phyloP scores from a whole-genome alignment of 148 eudicot genomes.

The Spergularia marina region DNA sequence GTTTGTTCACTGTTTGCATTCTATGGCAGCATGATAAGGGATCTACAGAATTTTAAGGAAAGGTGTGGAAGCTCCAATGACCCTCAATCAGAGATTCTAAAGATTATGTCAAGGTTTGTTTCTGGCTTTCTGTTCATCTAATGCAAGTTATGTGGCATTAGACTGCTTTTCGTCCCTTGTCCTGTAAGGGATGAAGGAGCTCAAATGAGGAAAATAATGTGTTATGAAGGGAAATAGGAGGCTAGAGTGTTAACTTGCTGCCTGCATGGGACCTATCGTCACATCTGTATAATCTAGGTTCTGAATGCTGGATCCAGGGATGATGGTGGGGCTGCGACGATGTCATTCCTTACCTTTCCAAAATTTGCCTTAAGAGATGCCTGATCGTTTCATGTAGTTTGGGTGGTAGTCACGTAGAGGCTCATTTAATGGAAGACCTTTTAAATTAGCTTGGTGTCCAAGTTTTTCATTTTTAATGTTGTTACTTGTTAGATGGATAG shows the following conservation, averaged over 20 bases:
- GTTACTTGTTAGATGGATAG: neutral
- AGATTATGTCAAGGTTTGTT: conserved; percentile 57
- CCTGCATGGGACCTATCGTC: neutral
- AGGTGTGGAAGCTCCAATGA: conserved; percentile 63
- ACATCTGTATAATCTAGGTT: neutral
- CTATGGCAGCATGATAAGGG: conserved; percentile 71
- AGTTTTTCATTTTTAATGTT: neutral
- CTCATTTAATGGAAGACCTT: neutral
- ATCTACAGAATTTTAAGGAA: conserved; percentile 64
- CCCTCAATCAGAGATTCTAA: conserved; percentile 53
- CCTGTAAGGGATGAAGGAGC: neutral
- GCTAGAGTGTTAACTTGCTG: neutral
- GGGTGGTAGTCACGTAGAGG: neutral
- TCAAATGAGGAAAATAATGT: neutral
- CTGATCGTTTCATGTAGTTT: neutral
- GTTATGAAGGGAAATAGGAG: neutral
- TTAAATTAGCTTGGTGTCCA: neutral
- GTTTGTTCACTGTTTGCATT: conserved; percentile 16
- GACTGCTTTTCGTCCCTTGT: neutral
- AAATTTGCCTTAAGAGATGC: neutral
- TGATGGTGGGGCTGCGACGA: neutral
- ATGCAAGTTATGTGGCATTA: neutral
- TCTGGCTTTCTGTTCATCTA: neutral
- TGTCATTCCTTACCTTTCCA: neutral
- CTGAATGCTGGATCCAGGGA: neutral